Evolutionary conservation across 345 rosid species (phyloP).

Genomic region (Carallia pectinifolia): DNA sequence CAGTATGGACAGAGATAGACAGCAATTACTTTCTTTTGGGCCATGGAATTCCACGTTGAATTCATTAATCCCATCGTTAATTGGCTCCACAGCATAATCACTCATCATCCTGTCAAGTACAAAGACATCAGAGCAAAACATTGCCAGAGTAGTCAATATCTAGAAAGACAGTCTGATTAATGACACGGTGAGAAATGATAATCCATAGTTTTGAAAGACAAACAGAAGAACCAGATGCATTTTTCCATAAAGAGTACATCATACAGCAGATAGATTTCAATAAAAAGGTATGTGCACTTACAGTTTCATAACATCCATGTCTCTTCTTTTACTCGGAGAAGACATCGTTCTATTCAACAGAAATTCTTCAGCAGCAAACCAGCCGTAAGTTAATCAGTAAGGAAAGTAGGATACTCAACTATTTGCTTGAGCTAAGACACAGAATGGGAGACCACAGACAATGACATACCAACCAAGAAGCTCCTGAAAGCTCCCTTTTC

Average conservation of each 20-base stretch:
- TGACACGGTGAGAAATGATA: too few species aligned
- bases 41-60: conserved; percentile 72
- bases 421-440: too few species aligned
- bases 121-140: not conserved
- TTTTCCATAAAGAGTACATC: too few species aligned
- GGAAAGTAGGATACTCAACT: too few species aligned
- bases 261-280: too few species aligned
- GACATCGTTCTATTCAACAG: conserved; percentile 21
- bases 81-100: conserved; percentile 66
- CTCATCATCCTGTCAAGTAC: conserved; percentile 56
- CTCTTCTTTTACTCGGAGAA: conserved; percentile 43
- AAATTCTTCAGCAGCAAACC: not conserved
- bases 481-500: too few species aligned
- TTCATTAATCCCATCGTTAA: conserved; percentile 69
- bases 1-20: not conserved
- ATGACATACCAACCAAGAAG: too few species aligned
- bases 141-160: not conserved
- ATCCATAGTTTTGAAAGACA: too few species aligned
- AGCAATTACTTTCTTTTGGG: conserved; percentile 62
- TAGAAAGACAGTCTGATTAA: not conserved
- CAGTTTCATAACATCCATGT: conserved; percentile 45
- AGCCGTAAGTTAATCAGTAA: not conserved
- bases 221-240: too few species aligned
- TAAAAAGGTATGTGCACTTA: conserved; percentile 3
- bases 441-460: too few species aligned